phyloP scores from a whole-genome alignment of 257 asterid species.

The Capsicum chinense region DNA sequence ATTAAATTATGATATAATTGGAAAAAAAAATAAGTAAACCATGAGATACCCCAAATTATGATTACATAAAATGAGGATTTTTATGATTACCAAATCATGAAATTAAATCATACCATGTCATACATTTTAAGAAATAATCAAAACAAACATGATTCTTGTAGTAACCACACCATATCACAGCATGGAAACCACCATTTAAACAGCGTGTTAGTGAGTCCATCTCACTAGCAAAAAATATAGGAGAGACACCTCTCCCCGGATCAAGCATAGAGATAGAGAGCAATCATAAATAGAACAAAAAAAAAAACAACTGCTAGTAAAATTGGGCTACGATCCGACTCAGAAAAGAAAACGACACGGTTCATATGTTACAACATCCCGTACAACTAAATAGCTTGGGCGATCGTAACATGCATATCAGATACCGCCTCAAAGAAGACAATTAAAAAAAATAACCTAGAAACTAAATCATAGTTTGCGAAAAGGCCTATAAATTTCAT shows the following conservation, averaged over 20 bases:
- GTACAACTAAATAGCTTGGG: slow-evolving; percentile 20
- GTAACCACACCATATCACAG: too few species aligned
- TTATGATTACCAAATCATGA: too few species aligned
- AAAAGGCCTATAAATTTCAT: neutral
- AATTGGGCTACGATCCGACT: neutral
- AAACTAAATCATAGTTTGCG: slow-evolving; percentile 18
- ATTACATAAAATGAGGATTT: too few species aligned
- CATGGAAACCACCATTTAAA: too few species aligned
- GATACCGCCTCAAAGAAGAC: slow-evolving; percentile 20
- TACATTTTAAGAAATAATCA: too few species aligned
- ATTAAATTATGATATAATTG: too few species aligned
- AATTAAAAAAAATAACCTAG: slow-evolving; percentile 7
- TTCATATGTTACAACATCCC: neutral
- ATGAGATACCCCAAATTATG: too few species aligned
- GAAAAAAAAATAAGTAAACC: too few species aligned
- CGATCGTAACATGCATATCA: slow-evolving; percentile 7
- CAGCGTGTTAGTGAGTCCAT: neutral
- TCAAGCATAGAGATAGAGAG: neutral
- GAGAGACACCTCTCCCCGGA: slow-evolving; percentile 4
- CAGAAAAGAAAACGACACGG: neutral
- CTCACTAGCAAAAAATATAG: neutral
- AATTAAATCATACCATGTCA: too few species aligned
- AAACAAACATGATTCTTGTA: too few species aligned
- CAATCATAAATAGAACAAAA: neutral
- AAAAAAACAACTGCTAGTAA: neutral